Evolutionary conservation across 1,139 yeast species (phyloP).

Genomic region (Zhuliangozyma parablackwelliae): DNA sequence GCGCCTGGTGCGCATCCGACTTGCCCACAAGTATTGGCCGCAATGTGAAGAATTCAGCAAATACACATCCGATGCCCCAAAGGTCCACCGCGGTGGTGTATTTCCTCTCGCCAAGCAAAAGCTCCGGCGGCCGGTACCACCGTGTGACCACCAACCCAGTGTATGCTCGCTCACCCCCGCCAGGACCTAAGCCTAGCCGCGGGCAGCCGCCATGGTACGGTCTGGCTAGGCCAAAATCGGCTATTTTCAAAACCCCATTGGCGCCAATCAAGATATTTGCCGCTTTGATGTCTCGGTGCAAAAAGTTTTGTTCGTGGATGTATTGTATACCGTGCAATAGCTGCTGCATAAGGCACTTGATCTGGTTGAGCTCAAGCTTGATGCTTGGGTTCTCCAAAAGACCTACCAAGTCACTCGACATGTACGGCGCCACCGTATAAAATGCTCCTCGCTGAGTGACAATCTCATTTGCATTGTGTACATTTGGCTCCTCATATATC

Average conservation of each 20-base stretch:
- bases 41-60: constrained; percentile 81
- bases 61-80: constrained; percentile 97
- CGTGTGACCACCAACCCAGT: constrained; percentile 93
- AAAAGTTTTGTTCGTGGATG: constrained; percentile 63
- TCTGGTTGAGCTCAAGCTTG: constrained; percentile 55
- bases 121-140: constrained; percentile 97
- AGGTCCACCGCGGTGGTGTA: constrained; percentile 93
- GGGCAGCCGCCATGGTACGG: constrained; percentile 70
- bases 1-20: constrained; percentile 89
- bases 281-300: constrained; percentile 93
- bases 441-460: constrained; percentile 49
- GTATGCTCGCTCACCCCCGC: constrained; percentile 75
- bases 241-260: constrained; percentile 73
- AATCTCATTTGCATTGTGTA: constrained; percentile 26
- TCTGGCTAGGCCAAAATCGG: constrained; percentile 93
- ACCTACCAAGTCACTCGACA: constrained; percentile 92
- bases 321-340: constrained; percentile 75
- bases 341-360: constrained; percentile 82
- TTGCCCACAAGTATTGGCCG: constrained; percentile 83
- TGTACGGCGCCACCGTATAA: constrained; percentile 89
- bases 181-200: constrained; percentile 49
- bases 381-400: constrained; percentile 83
- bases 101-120: constrained; percentile 74
- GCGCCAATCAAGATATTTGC: constrained; percentile 83
- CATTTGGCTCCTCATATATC: constrained; percentile 62